Evolutionary conservation across 202 grass and related monocot genomes (phyloP).

Genomic region (Setaria viridis): DNA sequence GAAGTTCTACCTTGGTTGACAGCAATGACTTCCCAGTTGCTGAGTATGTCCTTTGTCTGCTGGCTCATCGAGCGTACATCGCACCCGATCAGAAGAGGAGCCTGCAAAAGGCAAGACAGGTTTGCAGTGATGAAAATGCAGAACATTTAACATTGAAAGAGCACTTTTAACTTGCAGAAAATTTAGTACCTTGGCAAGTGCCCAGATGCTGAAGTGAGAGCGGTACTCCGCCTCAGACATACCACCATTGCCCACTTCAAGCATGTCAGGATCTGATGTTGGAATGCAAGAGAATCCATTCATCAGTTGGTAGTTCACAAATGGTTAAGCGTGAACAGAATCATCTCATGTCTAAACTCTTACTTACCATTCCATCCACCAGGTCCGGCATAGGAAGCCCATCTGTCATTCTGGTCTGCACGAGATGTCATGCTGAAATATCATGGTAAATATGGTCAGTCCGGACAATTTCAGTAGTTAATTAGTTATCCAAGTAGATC

Average conservation of each 20-base stretch:
- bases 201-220: slow-evolving; percentile 99
- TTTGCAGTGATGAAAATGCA: slow-evolving; percentile 27
- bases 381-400: slow-evolving; percentile 86
- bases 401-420: slow-evolving; percentile 89
- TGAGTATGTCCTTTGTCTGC: slow-evolving; percentile 76
- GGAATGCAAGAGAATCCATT: neutral
- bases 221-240: slow-evolving; percentile 91
- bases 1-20: slow-evolving; percentile 90
- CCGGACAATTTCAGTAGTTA: neutral
- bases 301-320: neutral
- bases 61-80: slow-evolving; percentile 76
- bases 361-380: slow-evolving; percentile 98
- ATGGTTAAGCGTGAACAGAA: neutral
- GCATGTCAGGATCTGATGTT: slow-evolving; percentile 93
- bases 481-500: too few species aligned
- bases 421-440: slow-evolving; percentile 85
- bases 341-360: slow-evolving; percentile 3
- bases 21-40: slow-evolving; percentile 85
- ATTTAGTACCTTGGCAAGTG: slow-evolving; percentile 74
- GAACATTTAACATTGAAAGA: neutral
- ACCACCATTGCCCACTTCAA: slow-evolving; percentile 95
- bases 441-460: slow-evolving; percentile 35
- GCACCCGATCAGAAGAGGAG: slow-evolving; percentile 94
- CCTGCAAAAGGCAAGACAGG: slow-evolving; percentile 44
- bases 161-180: neutral